Conservation (phyloP, 2,329 filamentous ascomycete genomes). For the Xylariaceae sp. region DNA sequence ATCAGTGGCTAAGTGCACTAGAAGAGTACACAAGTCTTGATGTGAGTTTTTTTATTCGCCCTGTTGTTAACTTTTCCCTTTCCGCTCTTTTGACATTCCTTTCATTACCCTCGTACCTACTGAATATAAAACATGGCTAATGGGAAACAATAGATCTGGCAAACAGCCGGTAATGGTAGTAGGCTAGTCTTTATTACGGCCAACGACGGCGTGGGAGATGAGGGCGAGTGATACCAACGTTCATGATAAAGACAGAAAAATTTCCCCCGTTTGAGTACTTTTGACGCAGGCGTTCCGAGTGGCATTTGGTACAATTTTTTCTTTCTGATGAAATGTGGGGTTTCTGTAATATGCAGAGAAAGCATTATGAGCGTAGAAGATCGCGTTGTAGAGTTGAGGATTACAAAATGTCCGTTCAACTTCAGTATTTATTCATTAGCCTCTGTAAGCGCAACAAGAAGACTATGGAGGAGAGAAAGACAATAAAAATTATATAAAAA, state of each 20-base stretch:
- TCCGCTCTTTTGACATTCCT: neutral
- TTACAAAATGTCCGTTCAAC: neutral
- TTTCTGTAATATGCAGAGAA: too few species aligned
- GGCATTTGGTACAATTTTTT: too few species aligned
- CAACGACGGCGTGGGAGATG: constrained; percentile 36
- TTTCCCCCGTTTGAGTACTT: too few species aligned
- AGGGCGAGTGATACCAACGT: constrained; percentile 27
- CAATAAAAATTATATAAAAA: neutral
- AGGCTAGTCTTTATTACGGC: constrained; percentile 72
- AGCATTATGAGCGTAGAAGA: too few species aligned
- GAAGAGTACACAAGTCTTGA: constrained; percentile 89
- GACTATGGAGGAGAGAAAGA: too few species aligned
- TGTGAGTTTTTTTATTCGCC: constrained; percentile 68
- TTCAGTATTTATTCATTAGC: neutral
- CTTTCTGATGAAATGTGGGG: too few species aligned
- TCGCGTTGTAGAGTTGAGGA: neutral
- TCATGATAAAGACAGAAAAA: neutral
- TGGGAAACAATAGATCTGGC: constrained; percentile 68
- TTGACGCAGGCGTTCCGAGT: too few species aligned
- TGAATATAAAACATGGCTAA: constrained; percentile 37
- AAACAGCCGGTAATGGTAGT: constrained; percentile 74
- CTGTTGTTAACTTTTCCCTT: neutral
- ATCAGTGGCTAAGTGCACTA: constrained; percentile 86
- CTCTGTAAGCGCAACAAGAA: neutral
- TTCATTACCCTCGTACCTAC: constrained; percentile 41